Conservation (phyloP, 164 flowering plant genomes). For the Vitis cinerea region DNA sequence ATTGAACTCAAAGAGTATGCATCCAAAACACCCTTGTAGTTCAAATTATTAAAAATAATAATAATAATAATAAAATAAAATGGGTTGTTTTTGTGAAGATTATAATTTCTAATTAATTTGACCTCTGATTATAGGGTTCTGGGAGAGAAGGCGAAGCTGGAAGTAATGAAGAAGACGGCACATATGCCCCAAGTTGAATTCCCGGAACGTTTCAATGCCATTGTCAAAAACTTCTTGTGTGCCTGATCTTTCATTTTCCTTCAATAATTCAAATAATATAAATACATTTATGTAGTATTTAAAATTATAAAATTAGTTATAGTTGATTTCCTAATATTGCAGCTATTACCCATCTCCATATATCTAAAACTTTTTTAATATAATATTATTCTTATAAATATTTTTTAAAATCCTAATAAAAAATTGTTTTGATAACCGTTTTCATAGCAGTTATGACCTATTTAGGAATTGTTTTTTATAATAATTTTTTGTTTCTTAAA, state of each 20-base stretch:
- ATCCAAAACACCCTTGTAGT: background rate
- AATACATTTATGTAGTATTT: no score
- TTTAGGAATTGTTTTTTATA: no score
- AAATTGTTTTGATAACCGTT: no score
- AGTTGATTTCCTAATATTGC: no score
- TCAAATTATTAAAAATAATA: background rate
- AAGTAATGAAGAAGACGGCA: slow-evolving; percentile 55
- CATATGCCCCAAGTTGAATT: slow-evolving; percentile 75
- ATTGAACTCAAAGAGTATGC: slow-evolving; percentile 57
- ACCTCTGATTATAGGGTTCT: slow-evolving; percentile 41
- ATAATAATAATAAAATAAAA: no score
- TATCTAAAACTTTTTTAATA: no score
- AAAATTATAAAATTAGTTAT: no score
- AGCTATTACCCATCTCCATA: no score
- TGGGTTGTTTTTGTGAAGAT: background rate
- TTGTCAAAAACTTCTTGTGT: slow-evolving; percentile 32
- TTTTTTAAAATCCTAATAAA: no score
- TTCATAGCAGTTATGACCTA: no score
- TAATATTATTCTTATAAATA: no score
- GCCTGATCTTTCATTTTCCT: slow-evolving; percentile 11
- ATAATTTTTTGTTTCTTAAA: no score
- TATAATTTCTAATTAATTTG: background rate
- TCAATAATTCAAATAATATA: background rate
- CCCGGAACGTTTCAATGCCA: slow-evolving; percentile 42
- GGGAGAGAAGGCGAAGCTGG: slow-evolving; percentile 57